phyloP scores from a whole-genome alignment of 192 early-diverging fungal species.

The Linderina pennispora region DNA sequence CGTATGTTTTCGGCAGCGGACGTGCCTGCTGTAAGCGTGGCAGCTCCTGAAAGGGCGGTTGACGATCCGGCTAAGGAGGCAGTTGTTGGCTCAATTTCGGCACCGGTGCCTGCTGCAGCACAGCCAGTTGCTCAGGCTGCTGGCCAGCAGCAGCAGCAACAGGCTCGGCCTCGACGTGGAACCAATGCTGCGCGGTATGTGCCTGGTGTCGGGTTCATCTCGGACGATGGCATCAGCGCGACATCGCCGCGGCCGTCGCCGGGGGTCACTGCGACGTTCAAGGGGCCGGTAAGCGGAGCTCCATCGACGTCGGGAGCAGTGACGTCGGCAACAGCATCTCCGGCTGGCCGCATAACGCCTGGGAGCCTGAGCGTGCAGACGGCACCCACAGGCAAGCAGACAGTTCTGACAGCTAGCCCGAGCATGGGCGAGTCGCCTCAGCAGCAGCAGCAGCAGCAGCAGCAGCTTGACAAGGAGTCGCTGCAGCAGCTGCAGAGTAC shows the following conservation, averaged over 20 bases:
- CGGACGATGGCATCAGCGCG: slow-evolving; percentile 31
- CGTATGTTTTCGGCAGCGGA: not conserved
- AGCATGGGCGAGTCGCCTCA: slow-evolving; percentile 16
- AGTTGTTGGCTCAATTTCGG: too few species aligned
- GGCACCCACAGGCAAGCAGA: too few species aligned
- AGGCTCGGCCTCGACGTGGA: slow-evolving; percentile 17
- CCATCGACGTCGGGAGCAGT: not conserved
- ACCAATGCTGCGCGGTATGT: slow-evolving; percentile 45
- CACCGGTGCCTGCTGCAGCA: too few species aligned
- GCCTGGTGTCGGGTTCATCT: slow-evolving; percentile 41
- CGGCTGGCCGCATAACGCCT: slow-evolving; percentile 31
- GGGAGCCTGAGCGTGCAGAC: slow-evolving; percentile 17
- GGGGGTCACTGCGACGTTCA: slow-evolving; percentile 2
- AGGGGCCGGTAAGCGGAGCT: too few species aligned
- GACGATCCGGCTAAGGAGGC: not conserved
- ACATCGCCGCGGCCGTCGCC: slow-evolving; percentile 33
- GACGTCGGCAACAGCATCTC: not conserved
- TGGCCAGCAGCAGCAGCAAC: slow-evolving; percentile 1
- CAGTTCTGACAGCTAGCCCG: too few species aligned
- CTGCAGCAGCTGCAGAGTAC: slow-evolving; percentile 9
- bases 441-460: slow-evolving; percentile 17
- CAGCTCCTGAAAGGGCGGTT: too few species aligned
- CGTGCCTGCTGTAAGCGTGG: too few species aligned
- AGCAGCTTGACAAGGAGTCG: slow-evolving; percentile 13
- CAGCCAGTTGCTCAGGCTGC: not conserved